Conservation (phyloP, 1,284 basidiomycete species). For the Fomitopsis palustris region DNA sequence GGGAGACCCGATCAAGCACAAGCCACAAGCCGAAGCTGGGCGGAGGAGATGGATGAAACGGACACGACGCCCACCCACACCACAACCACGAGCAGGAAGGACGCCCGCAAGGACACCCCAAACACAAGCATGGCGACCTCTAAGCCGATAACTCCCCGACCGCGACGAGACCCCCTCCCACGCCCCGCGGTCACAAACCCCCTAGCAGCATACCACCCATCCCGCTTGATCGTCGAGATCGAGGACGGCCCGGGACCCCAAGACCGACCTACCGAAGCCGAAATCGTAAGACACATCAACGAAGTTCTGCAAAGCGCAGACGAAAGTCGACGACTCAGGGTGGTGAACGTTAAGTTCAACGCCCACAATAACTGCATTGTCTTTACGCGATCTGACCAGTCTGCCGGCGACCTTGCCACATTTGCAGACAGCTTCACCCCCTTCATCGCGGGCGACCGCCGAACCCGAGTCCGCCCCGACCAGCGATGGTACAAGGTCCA, state of each 20-base stretch:
- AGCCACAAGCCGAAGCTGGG: not conserved
- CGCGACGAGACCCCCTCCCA: not conserved
- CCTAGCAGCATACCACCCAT: not conserved
- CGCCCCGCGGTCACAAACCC: not conserved
- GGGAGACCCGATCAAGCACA: too few species aligned
- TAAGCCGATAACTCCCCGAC: too few species aligned
- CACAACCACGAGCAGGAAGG: not conserved
- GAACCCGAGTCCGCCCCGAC: not conserved
- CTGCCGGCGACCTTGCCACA: too few species aligned
- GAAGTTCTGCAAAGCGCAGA: too few species aligned
- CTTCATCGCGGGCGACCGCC: not conserved
- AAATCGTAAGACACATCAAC: not conserved
- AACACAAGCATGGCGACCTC: not conserved
- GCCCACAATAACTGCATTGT: too few species aligned
- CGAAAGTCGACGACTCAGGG: too few species aligned
- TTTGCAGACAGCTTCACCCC: not conserved
- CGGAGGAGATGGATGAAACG: not conserved
- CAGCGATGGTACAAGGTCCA: constrained; percentile 1
- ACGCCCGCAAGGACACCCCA: not conserved
- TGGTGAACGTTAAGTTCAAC: too few species aligned
- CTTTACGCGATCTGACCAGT: too few species aligned
- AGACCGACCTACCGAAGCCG: not conserved
- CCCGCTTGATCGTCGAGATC: not conserved
- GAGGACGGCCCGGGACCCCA: not conserved
- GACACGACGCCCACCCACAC: not conserved